A percentile compares a stretch with the other conserved stretches of the same genome.
phyloP scores from a whole-genome alignment of 768 basidiomycete genomes.

The Serpula lacrymans region DNA sequence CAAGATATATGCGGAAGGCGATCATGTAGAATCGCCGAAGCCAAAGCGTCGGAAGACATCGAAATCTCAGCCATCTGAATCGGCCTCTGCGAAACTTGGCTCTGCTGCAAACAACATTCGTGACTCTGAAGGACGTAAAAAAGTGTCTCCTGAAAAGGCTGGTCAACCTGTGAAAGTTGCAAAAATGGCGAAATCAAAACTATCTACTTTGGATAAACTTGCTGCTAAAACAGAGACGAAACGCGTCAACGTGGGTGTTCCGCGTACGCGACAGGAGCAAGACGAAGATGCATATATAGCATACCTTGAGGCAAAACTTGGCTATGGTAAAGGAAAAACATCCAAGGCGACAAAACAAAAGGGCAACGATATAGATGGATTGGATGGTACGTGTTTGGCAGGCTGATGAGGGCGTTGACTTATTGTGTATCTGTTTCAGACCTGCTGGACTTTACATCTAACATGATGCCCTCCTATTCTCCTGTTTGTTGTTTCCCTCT shows the following conservation, averaged over 20 bases:
- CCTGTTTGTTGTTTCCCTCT: no score
- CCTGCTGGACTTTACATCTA: slow-evolving; percentile 49
- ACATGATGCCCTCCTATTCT: background rate
- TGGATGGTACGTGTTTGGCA: slow-evolving; percentile 60
- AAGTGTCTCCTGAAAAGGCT: no score
- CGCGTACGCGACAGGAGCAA: slow-evolving; percentile 42
- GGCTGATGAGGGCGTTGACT: background rate
- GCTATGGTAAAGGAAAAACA: slow-evolving; percentile 45
- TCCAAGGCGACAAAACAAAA: no score
- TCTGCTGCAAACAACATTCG: background rate
- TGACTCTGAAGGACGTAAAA: no score
- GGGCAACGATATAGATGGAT: slow-evolving; percentile 66
- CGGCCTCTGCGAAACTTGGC: no score
- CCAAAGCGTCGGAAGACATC: slow-evolving; percentile 42
- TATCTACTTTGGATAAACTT: slow-evolving; percentile 34
- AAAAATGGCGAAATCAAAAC: slow-evolving; percentile 11
- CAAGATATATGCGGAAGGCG: slow-evolving; percentile 40
- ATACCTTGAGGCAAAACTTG: slow-evolving; percentile 76
- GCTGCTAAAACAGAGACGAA: slow-evolving; percentile 14
- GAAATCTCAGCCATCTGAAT: background rate
- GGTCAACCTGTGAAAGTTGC: no score
- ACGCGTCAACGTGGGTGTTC: slow-evolving; percentile 4
- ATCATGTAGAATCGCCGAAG: slow-evolving; percentile 43
- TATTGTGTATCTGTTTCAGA: slow-evolving; percentile 32
- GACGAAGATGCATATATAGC: slow-evolving; percentile 86